phyloP scores from a whole-genome alignment of 208 protist species.

The Crithidia fasciculata region DNA sequence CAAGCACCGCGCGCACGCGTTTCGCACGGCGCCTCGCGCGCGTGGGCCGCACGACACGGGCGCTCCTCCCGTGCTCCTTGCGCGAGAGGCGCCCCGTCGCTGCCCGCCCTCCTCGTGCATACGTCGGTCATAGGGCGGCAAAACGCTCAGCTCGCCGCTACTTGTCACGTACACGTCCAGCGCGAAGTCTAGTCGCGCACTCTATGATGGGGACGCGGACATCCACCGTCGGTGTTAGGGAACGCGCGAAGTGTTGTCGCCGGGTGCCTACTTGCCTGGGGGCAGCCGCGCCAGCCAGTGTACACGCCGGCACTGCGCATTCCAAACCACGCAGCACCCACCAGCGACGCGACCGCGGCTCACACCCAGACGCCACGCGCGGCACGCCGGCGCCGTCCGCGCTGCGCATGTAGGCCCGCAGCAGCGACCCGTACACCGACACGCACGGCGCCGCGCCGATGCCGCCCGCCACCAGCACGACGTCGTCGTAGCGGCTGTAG shows the following conservation, averaged over 20 bases:
- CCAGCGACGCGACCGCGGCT: conserved; percentile 19
- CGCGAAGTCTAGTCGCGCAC: too few relatives aligned
- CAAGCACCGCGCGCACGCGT: not conserved
- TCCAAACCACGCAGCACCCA: conserved; percentile 17
- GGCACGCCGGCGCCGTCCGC: not conserved
- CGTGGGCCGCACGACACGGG: too few relatives aligned
- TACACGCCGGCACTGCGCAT: conserved; percentile 19
- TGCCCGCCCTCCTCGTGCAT: not conserved
- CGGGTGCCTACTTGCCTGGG: not conserved
- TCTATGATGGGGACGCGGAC: too few relatives aligned
- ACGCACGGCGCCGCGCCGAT: conserved; percentile 57
- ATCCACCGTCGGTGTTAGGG: too few relatives aligned
- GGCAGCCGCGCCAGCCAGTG: not conserved
- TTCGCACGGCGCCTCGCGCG: not conserved
- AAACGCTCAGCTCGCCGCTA: not conserved
- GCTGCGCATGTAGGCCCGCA: conserved; percentile 2
- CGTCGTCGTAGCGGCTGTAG: conserved; percentile 36
- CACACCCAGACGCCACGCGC: conserved; percentile 23
- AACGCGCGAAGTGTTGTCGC: too few relatives aligned
- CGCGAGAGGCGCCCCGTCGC: not conserved
- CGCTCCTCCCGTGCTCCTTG: not conserved
- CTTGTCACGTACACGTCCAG: not conserved
- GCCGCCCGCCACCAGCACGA: conserved; percentile 54
- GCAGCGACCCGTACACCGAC: conserved; percentile 41
- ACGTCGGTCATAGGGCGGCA: not conserved